Base-by-base conservation (phyloP, 306 rosid species). In the Gillenia trifoliata region DNA sequence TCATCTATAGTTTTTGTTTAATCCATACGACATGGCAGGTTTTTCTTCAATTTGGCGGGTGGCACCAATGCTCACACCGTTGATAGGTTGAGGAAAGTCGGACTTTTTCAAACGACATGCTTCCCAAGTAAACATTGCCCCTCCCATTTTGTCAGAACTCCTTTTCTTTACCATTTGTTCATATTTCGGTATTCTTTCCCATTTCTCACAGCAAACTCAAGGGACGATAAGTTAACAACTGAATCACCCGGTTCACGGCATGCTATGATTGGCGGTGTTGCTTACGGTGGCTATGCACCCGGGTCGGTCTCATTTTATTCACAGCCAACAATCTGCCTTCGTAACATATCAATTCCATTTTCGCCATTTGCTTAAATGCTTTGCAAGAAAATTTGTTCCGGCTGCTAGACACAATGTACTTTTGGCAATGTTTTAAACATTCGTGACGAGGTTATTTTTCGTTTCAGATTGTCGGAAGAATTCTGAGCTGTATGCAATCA, bases 21-120 rank as follows among this genome's bases (percentile, higher is more conserved):
- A 52, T 17, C 64, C 26, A 22, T 49, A n/a, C 55, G 45, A 66
- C 40, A 77, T 69, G 78, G 70, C 73, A 91, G 98, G 97, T 60
- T 93, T n/a, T 89, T 68, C 97, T 93, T 86, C 98, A 89, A 85
- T 83, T n/a, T 93, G 77, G 98, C 97, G 26, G 96, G 98, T 68
- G 98, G 98, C 74, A 93, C 98, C 31, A 93, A 91, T 84, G 92
- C 86, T 85, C 88, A 93, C 83, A 93, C 98, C 11, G 78, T 88
- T 55, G 89, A 89, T 68, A 92, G 96, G 43, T 81, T 93, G 83
- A 91, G 77, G 81, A 89, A 84, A 81, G 86, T 77, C 34, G 81
- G 89, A 38, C 91, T 93, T 52, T 91, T 91, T 75, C 88, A 78
- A 67, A 84, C 84, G 40, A 22, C 79, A 54, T 74, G 87, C 66